Evolutionary conservation across 441 rosid genomes (phyloP).

Genomic region (Adansonia grandidieri): DNA sequence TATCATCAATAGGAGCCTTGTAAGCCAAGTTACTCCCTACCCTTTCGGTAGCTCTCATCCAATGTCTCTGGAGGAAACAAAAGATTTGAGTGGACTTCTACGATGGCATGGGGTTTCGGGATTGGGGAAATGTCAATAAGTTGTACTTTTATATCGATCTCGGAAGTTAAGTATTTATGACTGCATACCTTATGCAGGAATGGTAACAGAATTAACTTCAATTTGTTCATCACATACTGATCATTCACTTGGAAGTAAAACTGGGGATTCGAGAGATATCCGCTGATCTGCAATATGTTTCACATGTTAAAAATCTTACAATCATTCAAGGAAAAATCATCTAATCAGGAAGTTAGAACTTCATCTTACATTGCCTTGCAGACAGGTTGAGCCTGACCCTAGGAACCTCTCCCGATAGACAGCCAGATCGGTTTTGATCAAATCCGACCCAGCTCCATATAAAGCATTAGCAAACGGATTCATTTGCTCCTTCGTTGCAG

Average conservation of each 20-base stretch:
- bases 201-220: slow-evolving; percentile 38
- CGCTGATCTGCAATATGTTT: slow-evolving; percentile 20
- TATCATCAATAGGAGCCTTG: slow-evolving; percentile 37
- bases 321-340: background rate
- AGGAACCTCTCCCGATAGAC: slow-evolving; percentile 33
- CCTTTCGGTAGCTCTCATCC: slow-evolving; percentile 32
- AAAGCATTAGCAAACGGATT: slow-evolving; percentile 23
- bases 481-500: background rate
- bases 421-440: slow-evolving; percentile 24
- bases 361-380: slow-evolving; percentile 37
- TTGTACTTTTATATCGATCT: background rate
- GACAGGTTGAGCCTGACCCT: slow-evolving; percentile 35
- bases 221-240: slow-evolving; percentile 36
- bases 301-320: background rate
- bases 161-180: background rate
- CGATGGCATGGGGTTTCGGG: background rate
- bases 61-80: slow-evolving; percentile 30
- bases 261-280: slow-evolving; percentile 29
- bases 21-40: slow-evolving; percentile 21
- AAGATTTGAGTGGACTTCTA: too few relatives aligned
- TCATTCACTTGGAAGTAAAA: slow-evolving; percentile 43
- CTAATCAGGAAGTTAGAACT: background rate
- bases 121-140: background rate
- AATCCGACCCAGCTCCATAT: slow-evolving; percentile 18
- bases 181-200: slow-evolving; percentile 34